These are phyloP conservation scores for Echites panduratus DNA, from an alignment of 257 asterid species.

Conservation along the genomic window DNA sequence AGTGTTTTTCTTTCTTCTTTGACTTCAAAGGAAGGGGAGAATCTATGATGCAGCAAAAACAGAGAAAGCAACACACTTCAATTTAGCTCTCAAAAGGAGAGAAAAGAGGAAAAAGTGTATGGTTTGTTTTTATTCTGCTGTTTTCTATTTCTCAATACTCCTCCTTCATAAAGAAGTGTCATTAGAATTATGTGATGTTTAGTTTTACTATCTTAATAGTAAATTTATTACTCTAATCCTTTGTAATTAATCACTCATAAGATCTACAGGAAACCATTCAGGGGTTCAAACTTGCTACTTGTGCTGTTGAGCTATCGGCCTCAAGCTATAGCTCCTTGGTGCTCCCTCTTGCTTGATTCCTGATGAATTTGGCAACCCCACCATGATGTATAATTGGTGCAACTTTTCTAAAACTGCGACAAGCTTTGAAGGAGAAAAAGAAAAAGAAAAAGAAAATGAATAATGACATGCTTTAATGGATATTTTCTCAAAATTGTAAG, in stretches of 20 bases:
- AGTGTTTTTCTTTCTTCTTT: constrained; percentile 35
- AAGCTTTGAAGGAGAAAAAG: constrained; percentile 34
- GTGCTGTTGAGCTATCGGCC: no score
- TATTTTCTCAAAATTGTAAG: constrained; percentile 26
- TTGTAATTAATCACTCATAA: no score
- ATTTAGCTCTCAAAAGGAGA: constrained; percentile 68
- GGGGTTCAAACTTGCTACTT: no score
- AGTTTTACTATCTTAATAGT: no score
- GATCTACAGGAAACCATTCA: not conserved
- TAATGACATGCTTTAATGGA: constrained; percentile 31
- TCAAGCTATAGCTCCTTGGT: not conserved
- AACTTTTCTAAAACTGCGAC: constrained; percentile 40
- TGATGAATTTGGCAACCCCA: constrained; percentile 49
- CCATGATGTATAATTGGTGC: constrained; percentile 61
- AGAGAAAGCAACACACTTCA: constrained; percentile 65
- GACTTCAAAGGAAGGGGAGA: constrained; percentile 67
- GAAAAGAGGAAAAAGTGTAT: constrained; percentile 50
- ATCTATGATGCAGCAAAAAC: constrained; percentile 62
- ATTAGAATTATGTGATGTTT: no score
- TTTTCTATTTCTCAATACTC: constrained; percentile 20
- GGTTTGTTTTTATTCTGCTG: constrained; percentile 66
- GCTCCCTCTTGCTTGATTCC: constrained; percentile 39
- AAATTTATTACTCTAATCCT: not conserved
- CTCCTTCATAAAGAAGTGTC: constrained; percentile 1
- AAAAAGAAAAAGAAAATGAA: constrained; percentile 17